A percentile compares a stretch with the other conserved stretches of the same genome.
Conservation (phyloP, 140 eudicot genomes). For the Erigeron philadelphicus region DNA sequence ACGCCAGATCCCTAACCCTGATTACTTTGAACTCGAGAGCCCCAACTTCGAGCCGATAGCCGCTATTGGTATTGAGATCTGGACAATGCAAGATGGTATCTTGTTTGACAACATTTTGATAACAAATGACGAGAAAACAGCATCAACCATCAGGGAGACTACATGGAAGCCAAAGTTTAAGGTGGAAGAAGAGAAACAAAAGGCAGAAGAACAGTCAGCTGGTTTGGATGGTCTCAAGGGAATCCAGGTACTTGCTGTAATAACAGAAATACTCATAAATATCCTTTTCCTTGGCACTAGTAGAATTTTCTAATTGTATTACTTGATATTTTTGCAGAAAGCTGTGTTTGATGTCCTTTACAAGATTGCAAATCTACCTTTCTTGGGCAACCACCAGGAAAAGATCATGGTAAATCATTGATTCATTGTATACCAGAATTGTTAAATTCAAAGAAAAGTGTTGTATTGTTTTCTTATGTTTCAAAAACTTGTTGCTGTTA, state of each 20-base stretch:
- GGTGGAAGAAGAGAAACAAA: conserved; percentile 4
- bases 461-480: not conserved
- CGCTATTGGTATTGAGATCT: conserved; percentile 3
- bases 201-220: not conserved
- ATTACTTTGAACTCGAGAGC: conserved; percentile 1
- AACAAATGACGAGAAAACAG: not conserved
- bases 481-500: not conserved
- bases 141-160: not conserved
- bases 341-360: conserved; percentile 72
- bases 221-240: conserved; percentile 3
- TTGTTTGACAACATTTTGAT: conserved; percentile 4
- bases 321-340: conserved; percentile 49
- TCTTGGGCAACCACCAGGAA: conserved; percentile 61
- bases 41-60: not conserved
- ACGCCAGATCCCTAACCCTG: not conserved
- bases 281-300: not conserved
- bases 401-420: conserved; percentile 57
- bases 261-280: not conserved
- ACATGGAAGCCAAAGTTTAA: conserved; percentile 11
- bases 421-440: not conserved
- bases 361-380: conserved; percentile 72
- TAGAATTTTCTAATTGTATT: not conserved
- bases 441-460: not conserved
- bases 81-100: conserved; percentile 13
- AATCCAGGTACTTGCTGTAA: not conserved